phyloP scores from a whole-genome alignment of 305 asterid genomes.

The Andrographis paniculata region DNA sequence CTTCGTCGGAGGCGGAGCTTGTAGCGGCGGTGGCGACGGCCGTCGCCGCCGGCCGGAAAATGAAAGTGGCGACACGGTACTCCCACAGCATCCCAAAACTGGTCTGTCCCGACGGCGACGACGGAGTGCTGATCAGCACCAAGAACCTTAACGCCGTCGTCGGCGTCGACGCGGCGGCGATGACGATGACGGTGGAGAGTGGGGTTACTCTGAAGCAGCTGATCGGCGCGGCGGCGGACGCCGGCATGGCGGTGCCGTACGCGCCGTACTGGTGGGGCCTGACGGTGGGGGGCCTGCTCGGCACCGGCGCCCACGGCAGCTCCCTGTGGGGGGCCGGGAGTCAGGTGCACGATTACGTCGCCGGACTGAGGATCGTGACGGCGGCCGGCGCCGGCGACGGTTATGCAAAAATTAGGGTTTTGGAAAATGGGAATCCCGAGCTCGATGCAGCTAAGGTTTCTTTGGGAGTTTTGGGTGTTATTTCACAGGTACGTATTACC shows the following conservation, averaged over 20 bases:
- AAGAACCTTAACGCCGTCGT: constrained; percentile 24
- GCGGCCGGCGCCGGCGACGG: constrained; percentile 27
- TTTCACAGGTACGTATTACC: constrained; percentile 36
- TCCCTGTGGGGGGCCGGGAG: constrained; percentile 47
- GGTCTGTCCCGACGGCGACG: constrained; percentile 37
- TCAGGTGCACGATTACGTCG: constrained; percentile 41
- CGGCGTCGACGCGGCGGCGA: constrained; percentile 12
- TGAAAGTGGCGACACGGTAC: constrained; percentile 37
- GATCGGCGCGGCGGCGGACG: constrained; percentile 24
- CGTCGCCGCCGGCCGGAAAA: constrained; percentile 13
- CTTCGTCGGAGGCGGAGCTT: constrained; percentile 31
- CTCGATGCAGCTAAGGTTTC: constrained; percentile 43
- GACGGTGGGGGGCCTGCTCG: constrained; percentile 46
- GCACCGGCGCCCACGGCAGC: constrained; percentile 57
- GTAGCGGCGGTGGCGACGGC: constrained; percentile 31
- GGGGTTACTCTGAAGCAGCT: constrained; percentile 36
- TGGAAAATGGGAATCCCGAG: constrained; percentile 25
- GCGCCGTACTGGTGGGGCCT: constrained; percentile 52
- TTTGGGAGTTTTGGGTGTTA: constrained; percentile 49
- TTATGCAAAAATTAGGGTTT: constrained; percentile 24
- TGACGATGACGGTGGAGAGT: constrained; percentile 44
- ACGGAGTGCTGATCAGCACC: constrained; percentile 42
- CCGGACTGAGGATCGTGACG: constrained; percentile 27
- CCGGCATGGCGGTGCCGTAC: constrained; percentile 32
- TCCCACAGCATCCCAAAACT: constrained; percentile 48